These are phyloP conservation scores for Ustilago loliicola DNA, from an alignment of 1,284 basidiomycete genomes.

Conservation along the genomic window DNA sequence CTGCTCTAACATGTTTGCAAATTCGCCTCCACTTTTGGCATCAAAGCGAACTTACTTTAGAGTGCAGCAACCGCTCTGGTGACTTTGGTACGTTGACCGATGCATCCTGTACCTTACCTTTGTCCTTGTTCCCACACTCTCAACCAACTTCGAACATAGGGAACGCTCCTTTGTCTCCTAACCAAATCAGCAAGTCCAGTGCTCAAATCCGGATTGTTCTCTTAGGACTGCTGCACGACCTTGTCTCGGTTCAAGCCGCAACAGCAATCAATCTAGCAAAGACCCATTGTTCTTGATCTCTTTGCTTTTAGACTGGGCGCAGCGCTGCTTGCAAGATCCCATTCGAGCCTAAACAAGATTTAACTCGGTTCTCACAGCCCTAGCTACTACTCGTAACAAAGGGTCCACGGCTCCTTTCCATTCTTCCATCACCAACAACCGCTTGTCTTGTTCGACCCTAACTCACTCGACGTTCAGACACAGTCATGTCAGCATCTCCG, in stretches of 20 bases:
- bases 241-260: background rate
- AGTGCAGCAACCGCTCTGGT: background rate
- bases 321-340: background rate
- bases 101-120: background rate
- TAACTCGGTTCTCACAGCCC: conserved; percentile 6
- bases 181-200: background rate
- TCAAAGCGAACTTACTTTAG: conserved; percentile 1
- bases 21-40: background rate
- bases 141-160: background rate
- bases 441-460: background rate
- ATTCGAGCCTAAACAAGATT: background rate
- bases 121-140: background rate
- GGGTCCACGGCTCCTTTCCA: conserved; percentile 6
- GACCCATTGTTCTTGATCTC: background rate
- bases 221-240: background rate
- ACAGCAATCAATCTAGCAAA: background rate
- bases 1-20: background rate
- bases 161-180: background rate
- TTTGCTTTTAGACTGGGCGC: background rate
- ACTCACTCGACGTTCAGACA: background rate
- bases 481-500: conserved; percentile 40
- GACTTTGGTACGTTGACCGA: background rate
- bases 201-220: background rate
- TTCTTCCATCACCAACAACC: conserved; percentile 6
- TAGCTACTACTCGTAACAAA: conserved; percentile 1